Percentiles rank a stretch among this genome's conserved stretches.
phyloP scores from a whole-genome alignment of 306 rosid genomes.

The Purshia tridentata region DNA sequence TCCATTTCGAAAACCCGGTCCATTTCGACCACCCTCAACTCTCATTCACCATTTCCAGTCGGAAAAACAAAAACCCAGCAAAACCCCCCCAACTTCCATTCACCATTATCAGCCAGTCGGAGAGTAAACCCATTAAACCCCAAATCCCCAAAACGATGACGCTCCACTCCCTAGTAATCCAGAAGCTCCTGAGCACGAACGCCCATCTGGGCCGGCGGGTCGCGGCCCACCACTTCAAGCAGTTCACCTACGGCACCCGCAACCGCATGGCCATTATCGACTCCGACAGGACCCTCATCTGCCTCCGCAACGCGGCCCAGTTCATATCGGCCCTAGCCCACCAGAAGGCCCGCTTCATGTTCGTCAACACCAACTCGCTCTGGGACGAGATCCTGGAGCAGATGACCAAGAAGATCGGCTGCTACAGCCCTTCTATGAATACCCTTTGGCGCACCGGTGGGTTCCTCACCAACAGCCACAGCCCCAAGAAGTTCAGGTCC shows the following conservation, averaged over 20 bases:
- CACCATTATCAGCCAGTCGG: neutral
- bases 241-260: conserved; percentile 66
- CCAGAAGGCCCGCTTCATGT: conserved; percentile 72
- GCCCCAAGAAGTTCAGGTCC: conserved; percentile 84
- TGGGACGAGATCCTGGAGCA: conserved; percentile 71
- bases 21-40: too few relatives aligned
- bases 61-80: too few relatives aligned
- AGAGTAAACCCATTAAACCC: neutral
- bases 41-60: too few relatives aligned
- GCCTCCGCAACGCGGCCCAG: conserved; percentile 68
- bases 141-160: conserved; percentile 38
- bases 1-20: too few relatives aligned
- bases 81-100: too few relatives aligned
- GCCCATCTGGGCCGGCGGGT: conserved; percentile 68
- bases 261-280: conserved; percentile 68
- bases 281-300: conserved; percentile 69
- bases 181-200: conserved; percentile 73
- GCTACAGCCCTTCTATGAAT: conserved; percentile 43
- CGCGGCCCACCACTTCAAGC: conserved; percentile 64
- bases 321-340: conserved; percentile 69
- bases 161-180: conserved; percentile 66
- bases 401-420: conserved; percentile 62
- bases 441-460: conserved; percentile 78
- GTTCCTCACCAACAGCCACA: conserved; percentile 63
- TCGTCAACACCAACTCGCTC: conserved; percentile 77